Percentiles rank a stretch among this genome's conserved stretches.
phyloP scores from a whole-genome alignment of 305 asterid genomes.

The Fraxinus sp. region DNA sequence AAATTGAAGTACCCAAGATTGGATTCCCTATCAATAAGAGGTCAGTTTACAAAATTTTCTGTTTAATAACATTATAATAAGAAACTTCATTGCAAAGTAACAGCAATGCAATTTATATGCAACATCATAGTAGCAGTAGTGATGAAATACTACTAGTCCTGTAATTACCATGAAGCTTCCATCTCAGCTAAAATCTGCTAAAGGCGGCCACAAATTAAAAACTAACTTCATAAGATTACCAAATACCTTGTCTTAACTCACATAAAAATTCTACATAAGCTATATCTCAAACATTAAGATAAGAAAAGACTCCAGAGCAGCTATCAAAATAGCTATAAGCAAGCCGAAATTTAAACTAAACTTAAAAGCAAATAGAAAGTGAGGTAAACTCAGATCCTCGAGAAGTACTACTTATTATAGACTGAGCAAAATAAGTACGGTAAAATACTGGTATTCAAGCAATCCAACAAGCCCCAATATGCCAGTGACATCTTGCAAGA shows the following conservation, averaged over 20 bases:
- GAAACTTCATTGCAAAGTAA: slow-evolving; percentile 3
- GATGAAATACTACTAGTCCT: slow-evolving; percentile 23
- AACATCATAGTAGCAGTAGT: slow-evolving; percentile 8
- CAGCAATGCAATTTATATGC: slow-evolving; percentile 9
- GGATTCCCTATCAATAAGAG: slow-evolving; percentile 14
- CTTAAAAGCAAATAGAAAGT: slow-evolving; percentile 38
- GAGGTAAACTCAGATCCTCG: slow-evolving; percentile 44
- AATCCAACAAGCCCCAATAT: slow-evolving; percentile 51
- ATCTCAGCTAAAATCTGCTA: slow-evolving; percentile 27
- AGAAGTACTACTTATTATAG: slow-evolving; percentile 53
- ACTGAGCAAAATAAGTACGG: slow-evolving; percentile 44
- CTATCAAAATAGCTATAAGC: slow-evolving; percentile 44
- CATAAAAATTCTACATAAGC: slow-evolving; percentile 34
- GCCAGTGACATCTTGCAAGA: slow-evolving; percentile 46
- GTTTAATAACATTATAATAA: not conserved
- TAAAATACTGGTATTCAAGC: slow-evolving; percentile 47
- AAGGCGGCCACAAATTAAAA: slow-evolving; percentile 14
- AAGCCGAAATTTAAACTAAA: slow-evolving; percentile 54
- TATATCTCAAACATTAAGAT: slow-evolving; percentile 49
- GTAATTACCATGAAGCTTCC: slow-evolving; percentile 12
- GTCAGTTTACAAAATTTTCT: slow-evolving; percentile 13
- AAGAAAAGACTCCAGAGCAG: slow-evolving; percentile 42
- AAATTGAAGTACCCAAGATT: not conserved
- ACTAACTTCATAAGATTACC: slow-evolving; percentile 21
- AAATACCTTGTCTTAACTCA: slow-evolving; percentile 30